Conservation (phyloP, 1,284 basidiomycete species). For the Schizophyllum amplum region DNA sequence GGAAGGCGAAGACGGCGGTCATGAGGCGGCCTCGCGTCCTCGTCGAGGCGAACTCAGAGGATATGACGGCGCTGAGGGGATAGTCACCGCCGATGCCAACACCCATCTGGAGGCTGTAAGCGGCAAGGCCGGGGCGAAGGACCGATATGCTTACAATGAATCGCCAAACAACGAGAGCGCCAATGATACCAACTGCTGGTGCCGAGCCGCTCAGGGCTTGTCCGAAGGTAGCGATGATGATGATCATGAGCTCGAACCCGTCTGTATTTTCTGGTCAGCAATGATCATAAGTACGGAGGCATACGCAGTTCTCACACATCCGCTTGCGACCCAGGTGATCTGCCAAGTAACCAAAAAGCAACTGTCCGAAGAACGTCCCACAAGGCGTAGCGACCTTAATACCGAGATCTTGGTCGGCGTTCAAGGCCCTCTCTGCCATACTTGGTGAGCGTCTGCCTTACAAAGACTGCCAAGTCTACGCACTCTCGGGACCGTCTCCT, state of each 20-base stretch:
- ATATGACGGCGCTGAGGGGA: constrained; percentile 57
- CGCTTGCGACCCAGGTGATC: constrained; percentile 65
- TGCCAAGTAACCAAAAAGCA: constrained; percentile 67
- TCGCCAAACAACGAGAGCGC: constrained; percentile 64
- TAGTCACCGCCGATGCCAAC: constrained; percentile 72
- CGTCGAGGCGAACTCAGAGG: constrained; percentile 72
- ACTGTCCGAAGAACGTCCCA: constrained; percentile 43
- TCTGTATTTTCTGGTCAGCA: constrained; percentile 32
- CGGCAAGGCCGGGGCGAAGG: constrained; percentile 1
- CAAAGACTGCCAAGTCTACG: background rate
- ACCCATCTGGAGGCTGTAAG: constrained; percentile 38
- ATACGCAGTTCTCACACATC: constrained; percentile 45
- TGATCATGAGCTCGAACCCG: constrained; percentile 66
- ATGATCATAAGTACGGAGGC: background rate
- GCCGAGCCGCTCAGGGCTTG: constrained; percentile 53
- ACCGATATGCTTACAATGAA: constrained; percentile 39
- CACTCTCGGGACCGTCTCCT: background rate
- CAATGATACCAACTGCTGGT: constrained; percentile 60
- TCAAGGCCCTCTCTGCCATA: constrained; percentile 19
- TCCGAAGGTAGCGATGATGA: constrained; percentile 55
- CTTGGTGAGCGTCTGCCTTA: constrained; percentile 22
- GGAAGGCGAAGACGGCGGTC: constrained; percentile 61
- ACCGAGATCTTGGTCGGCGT: constrained; percentile 51
- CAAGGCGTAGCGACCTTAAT: constrained; percentile 55
- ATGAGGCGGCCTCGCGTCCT: constrained; percentile 68